Evolutionary conservation across 805 yeast species (phyloP), one percentile per base, ranked within the genome.

Genomic region (Yamadazyma philogaea): DNA sequence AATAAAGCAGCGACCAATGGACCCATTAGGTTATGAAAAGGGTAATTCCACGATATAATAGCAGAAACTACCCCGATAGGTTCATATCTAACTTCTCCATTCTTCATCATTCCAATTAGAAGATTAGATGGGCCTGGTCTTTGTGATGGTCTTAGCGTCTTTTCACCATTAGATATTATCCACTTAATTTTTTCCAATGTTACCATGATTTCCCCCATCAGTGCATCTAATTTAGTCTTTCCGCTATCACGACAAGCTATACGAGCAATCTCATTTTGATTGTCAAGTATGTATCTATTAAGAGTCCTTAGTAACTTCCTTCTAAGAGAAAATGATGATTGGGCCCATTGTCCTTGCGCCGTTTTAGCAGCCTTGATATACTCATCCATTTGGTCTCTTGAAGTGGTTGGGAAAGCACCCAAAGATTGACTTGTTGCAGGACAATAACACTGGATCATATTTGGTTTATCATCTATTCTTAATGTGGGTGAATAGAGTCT

Each of bases 241-340:
- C 99, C 99, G 15, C 96, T 84, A 57, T 93, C 99, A 51, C 99
- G 74, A 60, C 98, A 93, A 0, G 98, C 97, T 7, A 93, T 84
- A 36, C 95, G 74, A 3, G 96, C 96, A 37, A 93, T 78, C 39
- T 81, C 79, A 43, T 84, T 90, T 61, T 93, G 99, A 61, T 93
- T 82, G 37, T 81, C 82, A 40, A 85, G 61, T 42, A 93, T 78
- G 60, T 75, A 90, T 44, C 82, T 77, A 48, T 78, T 75, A 42
- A 93, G 70, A 1, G 96, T 82, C 34, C 75, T 68, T 47, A 93
- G 68, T 17, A 91, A 80, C 52, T 76, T 78, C 49, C 87, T 73
- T 52, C 97, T 77, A 50, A 82, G 72, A 22, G 75, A 74, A 50
- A 86, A 78, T 2, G 82, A 55, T 2, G 93, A 77, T 8, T 61